These are phyloP conservation scores for Scheffersomyces amazonensis DNA, from an alignment of 805 yeast genomes.

Conservation along the genomic window DNA sequence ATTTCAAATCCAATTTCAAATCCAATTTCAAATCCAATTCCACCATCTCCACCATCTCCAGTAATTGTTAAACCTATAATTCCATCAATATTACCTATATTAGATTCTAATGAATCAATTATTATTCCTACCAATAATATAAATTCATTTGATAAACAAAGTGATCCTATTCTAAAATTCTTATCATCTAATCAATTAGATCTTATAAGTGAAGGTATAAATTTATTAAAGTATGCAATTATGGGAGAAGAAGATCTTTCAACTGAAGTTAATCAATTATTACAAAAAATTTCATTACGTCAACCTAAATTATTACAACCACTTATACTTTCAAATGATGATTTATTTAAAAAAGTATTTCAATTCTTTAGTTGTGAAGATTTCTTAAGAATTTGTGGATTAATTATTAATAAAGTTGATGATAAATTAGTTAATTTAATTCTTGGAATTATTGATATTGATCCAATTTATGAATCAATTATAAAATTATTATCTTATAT, in stretches of 20 bases:
- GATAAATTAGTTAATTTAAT: slow-evolving; percentile 19
- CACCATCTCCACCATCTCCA: background rate
- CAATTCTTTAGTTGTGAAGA: slow-evolving; percentile 30
- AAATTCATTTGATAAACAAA: slow-evolving; percentile 17
- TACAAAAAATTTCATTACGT: slow-evolving; percentile 24
- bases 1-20: background rate
- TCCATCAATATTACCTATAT: background rate
- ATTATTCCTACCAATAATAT: too few relatives aligned
- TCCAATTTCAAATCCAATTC: background rate
- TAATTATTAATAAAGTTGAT: slow-evolving; percentile 19
- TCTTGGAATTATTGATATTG: slow-evolving; percentile 19
- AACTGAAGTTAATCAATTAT: slow-evolving; percentile 14
- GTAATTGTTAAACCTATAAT: background rate
- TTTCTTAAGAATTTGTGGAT: slow-evolving; percentile 28
- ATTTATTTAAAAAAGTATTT: slow-evolving; percentile 18
- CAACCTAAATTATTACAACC: slow-evolving; percentile 31
- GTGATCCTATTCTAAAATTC: slow-evolving; percentile 35
- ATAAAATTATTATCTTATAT: slow-evolving; percentile 25
- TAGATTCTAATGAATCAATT: too few relatives aligned
- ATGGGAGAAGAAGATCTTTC: slow-evolving; percentile 33
- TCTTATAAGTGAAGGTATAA: slow-evolving; percentile 33
- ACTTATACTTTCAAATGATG: slow-evolving; percentile 23
- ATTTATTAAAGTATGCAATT: slow-evolving; percentile 35
- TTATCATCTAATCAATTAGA: slow-evolving; percentile 29
- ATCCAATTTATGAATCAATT: slow-evolving; percentile 27